Conservation (phyloP, 2,329 filamentous ascomycete species). For the Alternaria burnsii region DNA sequence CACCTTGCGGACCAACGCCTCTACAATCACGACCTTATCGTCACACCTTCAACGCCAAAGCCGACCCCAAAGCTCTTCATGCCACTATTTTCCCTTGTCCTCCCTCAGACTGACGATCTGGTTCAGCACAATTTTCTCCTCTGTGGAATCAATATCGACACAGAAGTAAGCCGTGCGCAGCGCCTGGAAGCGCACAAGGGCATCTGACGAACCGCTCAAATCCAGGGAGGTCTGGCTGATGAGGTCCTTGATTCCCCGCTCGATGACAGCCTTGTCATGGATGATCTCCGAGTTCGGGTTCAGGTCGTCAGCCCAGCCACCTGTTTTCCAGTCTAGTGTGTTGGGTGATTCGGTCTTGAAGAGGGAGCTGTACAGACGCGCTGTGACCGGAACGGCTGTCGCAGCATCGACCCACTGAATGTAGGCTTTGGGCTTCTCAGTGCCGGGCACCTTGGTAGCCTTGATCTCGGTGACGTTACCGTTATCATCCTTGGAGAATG, state of each 20-base stretch:
- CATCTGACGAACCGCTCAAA: constrained; percentile 46
- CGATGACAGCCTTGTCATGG: constrained; percentile 80
- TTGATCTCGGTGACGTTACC: constrained; percentile 73
- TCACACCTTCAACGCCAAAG: constrained; percentile 1
- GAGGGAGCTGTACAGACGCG: constrained; percentile 79
- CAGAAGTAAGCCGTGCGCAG: constrained; percentile 89
- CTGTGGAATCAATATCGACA: constrained; percentile 74
- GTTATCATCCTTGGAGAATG: constrained; percentile 71
- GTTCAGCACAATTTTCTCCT: constrained; percentile 84
- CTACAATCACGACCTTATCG: neutral
- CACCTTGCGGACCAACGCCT: neutral
- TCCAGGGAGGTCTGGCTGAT: constrained; percentile 62
- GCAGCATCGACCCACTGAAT: constrained; percentile 89
- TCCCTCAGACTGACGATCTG: constrained; percentile 92
- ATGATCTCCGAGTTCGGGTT: constrained; percentile 84
- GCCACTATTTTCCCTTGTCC: constrained; percentile 59
- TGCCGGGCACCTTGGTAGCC: constrained; percentile 70
- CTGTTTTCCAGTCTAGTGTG: constrained; percentile 70
- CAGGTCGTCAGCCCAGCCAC: constrained; percentile 83
- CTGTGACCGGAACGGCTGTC: constrained; percentile 67
- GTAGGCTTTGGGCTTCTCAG: constrained; percentile 72
- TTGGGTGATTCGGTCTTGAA: constrained; percentile 89
- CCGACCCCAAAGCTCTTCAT: neutral
- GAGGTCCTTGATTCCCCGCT: constrained; percentile 84
- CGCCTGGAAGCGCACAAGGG: constrained; percentile 84